Base-by-base conservation (phyloP, 2,329 filamentous ascomycete species). In the Helotiales sp. region DNA sequence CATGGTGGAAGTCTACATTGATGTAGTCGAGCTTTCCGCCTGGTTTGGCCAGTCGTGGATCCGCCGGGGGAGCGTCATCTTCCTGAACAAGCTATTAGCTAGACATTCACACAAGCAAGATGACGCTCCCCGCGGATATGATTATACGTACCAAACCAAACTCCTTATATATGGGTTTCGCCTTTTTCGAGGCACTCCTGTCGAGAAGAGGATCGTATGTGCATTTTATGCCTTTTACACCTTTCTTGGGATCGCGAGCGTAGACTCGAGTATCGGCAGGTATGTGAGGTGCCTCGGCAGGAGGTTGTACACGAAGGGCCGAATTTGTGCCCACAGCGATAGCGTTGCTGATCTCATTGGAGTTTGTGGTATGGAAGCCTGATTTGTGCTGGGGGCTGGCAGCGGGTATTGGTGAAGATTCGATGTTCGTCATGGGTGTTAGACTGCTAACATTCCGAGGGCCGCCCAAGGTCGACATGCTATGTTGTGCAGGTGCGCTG, bases 11-110 rank as follows among this genome's bases (percentile, higher is more conserved):
- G 69, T 88, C 85, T 72, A 84, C 84, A 63, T 87, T 87, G 74
- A 88, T 87, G 68, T 88, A 88, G 65, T 81, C 82, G 59, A 87
- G 71, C 66, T 79, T 79, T 64, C 87, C 89, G 67, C 88, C 77
- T 75, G 52, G 44, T 76, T 87, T 78, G 68, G 84, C 84, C 60
- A 96, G 80, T 69, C 95, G 90, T 63, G 95, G 95, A 75, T 99
- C 95, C 65, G 84, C 78, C 71, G 89, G 85, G 74, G 85, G 84
- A 78, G 84, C 83, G 77, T 91, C 87, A 85, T 93, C 88, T 82
- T 89, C 85, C 85, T 89, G 82, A 77, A 79, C 78, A n/a, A 77
- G 72, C 72, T 66, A 82, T 86, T 87, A 86, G 83, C 82, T 81
- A 81, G 65, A 69, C 69, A 75, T 75, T 77, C 73, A 74, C 72